phyloP scores from a whole-genome alignment of 148 eudicot genomes.

The Diospyros lotus region DNA sequence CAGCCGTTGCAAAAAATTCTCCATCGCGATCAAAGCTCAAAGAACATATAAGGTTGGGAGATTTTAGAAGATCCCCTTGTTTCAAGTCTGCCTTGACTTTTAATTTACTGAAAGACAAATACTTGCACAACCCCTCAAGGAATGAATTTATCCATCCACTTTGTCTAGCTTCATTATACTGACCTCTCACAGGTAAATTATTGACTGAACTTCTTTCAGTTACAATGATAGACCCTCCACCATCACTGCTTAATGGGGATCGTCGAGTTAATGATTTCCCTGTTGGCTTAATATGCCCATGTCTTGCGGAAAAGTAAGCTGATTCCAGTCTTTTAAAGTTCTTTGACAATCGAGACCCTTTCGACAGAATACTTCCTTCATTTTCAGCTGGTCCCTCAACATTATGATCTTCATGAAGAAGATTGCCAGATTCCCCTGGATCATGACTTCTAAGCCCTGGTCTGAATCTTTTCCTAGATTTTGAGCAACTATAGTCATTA shows the following conservation, averaged over 20 bases:
- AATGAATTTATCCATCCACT: slow-evolving; percentile 83
- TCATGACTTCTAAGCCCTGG: slow-evolving; percentile 29
- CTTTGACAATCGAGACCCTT: slow-evolving; percentile 66
- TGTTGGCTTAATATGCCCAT: slow-evolving; percentile 43
- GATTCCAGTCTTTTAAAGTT: slow-evolving; percentile 87
- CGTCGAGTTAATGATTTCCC: slow-evolving; percentile 38
- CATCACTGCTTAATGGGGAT: slow-evolving; percentile 59
- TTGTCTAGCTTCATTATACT: slow-evolving; percentile 30
- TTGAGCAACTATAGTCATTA: slow-evolving; percentile 36
- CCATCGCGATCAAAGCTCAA: slow-evolving; percentile 91
- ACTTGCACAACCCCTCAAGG: slow-evolving; percentile 88
- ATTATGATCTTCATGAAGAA: slow-evolving; percentile 28
- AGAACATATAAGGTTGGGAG: slow-evolving; percentile 90
- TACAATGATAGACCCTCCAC: slow-evolving; percentile 56
- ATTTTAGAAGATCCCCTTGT: slow-evolving; percentile 89
- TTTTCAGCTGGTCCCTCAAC: slow-evolving; percentile 27
- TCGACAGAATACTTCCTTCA: slow-evolving; percentile 43
- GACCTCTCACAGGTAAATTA: slow-evolving; percentile 44
- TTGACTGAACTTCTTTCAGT: slow-evolving; percentile 62
- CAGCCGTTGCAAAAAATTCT: slow-evolving; percentile 91
- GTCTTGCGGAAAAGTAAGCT: slow-evolving; percentile 72
- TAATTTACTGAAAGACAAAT: slow-evolving; percentile 61
- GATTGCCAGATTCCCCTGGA: slow-evolving; percentile 29
- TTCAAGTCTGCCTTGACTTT: slow-evolving; percentile 85
- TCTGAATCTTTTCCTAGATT: slow-evolving; percentile 48